A percentile compares a stretch with the other conserved stretches of the same genome.
Conservation (phyloP, 2,329 filamentous ascomycete species). For the Metarhizium anisopliae region DNA sequence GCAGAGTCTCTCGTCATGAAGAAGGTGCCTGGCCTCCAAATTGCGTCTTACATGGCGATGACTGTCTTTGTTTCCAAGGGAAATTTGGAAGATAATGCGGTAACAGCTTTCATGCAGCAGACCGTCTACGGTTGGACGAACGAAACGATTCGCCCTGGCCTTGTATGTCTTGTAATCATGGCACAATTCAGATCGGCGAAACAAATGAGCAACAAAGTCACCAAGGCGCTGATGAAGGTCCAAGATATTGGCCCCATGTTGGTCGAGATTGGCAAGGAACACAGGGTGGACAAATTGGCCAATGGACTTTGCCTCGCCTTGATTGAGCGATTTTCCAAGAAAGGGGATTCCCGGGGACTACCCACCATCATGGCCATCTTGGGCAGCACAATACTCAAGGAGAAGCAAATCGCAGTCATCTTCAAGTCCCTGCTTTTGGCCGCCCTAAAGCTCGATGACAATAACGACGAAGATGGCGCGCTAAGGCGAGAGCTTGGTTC, state of each 20-base stretch:
- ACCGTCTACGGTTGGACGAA: conserved; percentile 67
- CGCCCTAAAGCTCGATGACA: conserved; percentile 47
- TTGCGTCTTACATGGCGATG: conserved; percentile 87
- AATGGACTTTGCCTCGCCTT: conserved; percentile 62
- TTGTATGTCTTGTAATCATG: conserved; percentile 73
- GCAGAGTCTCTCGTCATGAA: conserved; percentile 70
- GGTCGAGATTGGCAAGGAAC: conserved; percentile 52
- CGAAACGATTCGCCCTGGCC: conserved; percentile 62
- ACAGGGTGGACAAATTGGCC: conserved; percentile 61
- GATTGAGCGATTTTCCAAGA: conserved; percentile 52
- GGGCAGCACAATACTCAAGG: conserved; percentile 48
- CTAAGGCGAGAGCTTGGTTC: conserved; percentile 57
- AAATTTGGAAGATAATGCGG: conserved; percentile 64
- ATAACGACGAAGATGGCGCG: conserved; percentile 43
- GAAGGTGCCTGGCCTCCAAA: conserved; percentile 67
- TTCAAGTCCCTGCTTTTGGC: conserved; percentile 57
- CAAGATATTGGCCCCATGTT: conserved; percentile 51
- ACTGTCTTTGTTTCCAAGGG: conserved; percentile 80
- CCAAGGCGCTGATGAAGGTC: conserved; percentile 59
- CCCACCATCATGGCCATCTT: conserved; percentile 53
- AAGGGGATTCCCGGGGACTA: conserved; percentile 47
- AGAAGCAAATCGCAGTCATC: conserved; percentile 54
- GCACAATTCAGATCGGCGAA: conserved; percentile 68
- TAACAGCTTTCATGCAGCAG: conserved; percentile 87
- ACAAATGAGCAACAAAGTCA: conserved; percentile 59